Conservation (phyloP, 495 filamentous ascomycete genomes). For the Podospora tetraspora region DNA sequence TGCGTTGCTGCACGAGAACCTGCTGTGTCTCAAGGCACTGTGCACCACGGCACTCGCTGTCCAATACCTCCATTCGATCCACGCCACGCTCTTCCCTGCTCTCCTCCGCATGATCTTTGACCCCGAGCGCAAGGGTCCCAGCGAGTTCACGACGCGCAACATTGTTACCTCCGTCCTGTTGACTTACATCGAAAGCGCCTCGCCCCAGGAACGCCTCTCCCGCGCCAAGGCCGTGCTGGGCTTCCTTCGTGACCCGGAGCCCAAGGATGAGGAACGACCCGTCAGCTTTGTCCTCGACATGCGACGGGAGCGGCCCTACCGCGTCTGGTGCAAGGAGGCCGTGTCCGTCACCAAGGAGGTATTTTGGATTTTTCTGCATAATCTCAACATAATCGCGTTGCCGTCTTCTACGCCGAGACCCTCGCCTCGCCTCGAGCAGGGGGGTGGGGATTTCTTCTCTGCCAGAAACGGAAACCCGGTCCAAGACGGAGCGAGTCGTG, state of each 20-base stretch:
- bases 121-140: conserved; percentile 92
- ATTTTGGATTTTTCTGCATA: conserved; percentile 98
- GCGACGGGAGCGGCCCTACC: conserved; percentile 79
- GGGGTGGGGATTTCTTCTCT: neutral
- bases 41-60: conserved; percentile 85
- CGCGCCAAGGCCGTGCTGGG: conserved; percentile 64
- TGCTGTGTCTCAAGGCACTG: conserved; percentile 90
- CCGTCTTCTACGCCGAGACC: conserved; percentile 31
- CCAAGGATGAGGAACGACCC: conserved; percentile 66
- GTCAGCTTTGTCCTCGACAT: conserved; percentile 85
- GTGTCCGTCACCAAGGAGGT: conserved; percentile 93
- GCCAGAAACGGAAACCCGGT: neutral
- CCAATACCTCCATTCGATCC: conserved; percentile 72
- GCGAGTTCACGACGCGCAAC: conserved; percentile 86
- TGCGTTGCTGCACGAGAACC: conserved; percentile 79
- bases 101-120: conserved; percentile 88
- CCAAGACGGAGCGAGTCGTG: conserved; percentile 11
- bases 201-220: conserved; percentile 47
- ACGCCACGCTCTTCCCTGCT: conserved; percentile 76
- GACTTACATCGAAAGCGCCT: conserved; percentile 65
- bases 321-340: conserved; percentile 89
- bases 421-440: conserved; percentile 5
- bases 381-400: conserved; percentile 77
- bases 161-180: conserved; percentile 84
- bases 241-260: conserved; percentile 77